These are phyloP conservation scores for Oryza meyeriana DNA, from an alignment of 176 grass and related monocot genomes.

Conservation along the genomic window DNA sequence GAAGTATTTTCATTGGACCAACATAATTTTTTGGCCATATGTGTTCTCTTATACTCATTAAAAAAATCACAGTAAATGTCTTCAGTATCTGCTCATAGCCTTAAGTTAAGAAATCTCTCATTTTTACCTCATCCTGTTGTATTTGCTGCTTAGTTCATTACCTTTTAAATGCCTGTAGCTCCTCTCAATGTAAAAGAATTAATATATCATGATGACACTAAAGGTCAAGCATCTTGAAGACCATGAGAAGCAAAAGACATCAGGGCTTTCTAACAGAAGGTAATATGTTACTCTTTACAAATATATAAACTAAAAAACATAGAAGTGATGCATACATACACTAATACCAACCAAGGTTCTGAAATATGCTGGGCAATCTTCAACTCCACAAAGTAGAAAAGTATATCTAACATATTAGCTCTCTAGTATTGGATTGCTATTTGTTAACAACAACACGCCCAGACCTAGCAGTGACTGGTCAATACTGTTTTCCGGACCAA, in stretches of 20 bases:
- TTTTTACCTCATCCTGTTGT: background rate
- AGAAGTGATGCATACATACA: background rate
- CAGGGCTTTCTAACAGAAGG: background rate
- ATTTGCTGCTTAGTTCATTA: background rate
- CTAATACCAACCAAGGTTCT: background rate
- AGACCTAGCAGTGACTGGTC: background rate
- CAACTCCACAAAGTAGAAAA: background rate
- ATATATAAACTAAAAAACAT: background rate
- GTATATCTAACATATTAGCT: conserved; percentile 1
- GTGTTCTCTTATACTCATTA: background rate
- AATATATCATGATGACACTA: background rate
- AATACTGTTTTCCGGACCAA: background rate
- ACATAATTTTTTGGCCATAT: background rate
- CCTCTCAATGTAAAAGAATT: background rate
- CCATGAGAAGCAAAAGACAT: background rate
- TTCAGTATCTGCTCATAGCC: background rate
- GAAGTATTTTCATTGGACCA: background rate
- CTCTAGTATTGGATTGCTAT: background rate
- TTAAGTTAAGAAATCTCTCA: background rate
- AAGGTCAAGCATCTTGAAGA: conserved; percentile 5
- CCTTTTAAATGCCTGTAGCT: background rate
- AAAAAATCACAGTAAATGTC: background rate
- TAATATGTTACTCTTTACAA: conserved; percentile 1
- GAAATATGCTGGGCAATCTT: background rate
- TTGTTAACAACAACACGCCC: background rate